Evolutionary conservation across 2,329 filamentous ascomycete species (phyloP).

Genomic region (Pezicula neosporulosa): DNA sequence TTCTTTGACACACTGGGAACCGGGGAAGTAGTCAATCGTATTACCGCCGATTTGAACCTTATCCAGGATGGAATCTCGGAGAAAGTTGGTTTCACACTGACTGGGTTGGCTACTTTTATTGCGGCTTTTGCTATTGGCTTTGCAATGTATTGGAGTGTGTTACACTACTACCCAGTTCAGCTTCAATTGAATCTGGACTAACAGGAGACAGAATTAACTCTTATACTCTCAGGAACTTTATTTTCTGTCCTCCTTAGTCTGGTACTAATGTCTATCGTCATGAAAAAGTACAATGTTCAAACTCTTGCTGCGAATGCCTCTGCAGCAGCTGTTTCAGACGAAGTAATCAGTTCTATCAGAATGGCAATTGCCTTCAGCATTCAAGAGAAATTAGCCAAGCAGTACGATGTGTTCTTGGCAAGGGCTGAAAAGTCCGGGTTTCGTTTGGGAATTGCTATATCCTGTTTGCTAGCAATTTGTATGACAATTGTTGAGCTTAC

Average conservation of each 20-base stretch:
- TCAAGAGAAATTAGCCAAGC: slow-evolving; percentile 1
- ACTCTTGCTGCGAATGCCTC: neutral
- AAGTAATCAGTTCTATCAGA: slow-evolving; percentile 1
- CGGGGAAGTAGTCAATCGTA: slow-evolving; percentile 18
- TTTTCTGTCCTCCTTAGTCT: neutral
- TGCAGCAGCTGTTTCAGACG: neutral
- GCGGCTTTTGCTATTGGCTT: slow-evolving; percentile 7
- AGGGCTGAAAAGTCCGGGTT: neutral
- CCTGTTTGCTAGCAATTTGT: neutral
- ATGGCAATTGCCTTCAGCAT: slow-evolving; percentile 2
- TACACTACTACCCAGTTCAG: neutral
- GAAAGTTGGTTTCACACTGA: slow-evolving; percentile 13
- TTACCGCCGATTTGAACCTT: slow-evolving; percentile 17
- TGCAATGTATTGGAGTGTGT: slow-evolving; percentile 1
- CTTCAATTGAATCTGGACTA: neutral
- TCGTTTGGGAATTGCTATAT: neutral
- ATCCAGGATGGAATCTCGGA: slow-evolving; percentile 19
- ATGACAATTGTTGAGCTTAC: neutral
- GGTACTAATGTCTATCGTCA: neutral
- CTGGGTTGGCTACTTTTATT: slow-evolving; percentile 5
- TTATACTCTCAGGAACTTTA: neutral
- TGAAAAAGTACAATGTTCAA: neutral
- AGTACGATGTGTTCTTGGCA: slow-evolving; percentile 1
- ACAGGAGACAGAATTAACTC: neutral
- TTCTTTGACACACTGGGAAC: slow-evolving; percentile 23